These are phyloP conservation scores for Petunia hybrid DNA, from an alignment of 305 asterid species.

Conservation along the genomic window DNA sequence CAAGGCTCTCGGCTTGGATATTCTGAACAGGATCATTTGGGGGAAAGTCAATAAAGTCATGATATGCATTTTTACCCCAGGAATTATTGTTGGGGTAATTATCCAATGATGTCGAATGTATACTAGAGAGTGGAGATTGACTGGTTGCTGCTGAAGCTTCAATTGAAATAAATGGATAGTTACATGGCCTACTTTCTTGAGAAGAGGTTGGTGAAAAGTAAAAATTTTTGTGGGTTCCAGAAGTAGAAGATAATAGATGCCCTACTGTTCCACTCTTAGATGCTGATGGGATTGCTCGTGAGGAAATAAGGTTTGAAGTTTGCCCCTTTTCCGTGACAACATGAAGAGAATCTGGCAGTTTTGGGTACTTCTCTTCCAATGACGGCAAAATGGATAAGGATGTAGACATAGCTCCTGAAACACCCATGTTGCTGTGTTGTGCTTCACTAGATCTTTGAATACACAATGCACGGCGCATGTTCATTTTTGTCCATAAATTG, in stretches of 20 bases:
- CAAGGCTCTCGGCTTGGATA: slow-evolving; percentile 52
- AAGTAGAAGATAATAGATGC: slow-evolving; percentile 57
- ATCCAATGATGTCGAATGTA: slow-evolving; percentile 46
- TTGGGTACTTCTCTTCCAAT: slow-evolving; percentile 54
- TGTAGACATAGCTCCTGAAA: slow-evolving; percentile 59
- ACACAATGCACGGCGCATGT: slow-evolving; percentile 49
- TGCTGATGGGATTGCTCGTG: slow-evolving; percentile 36
- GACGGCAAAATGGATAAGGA: slow-evolving; percentile 54
- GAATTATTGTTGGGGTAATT: slow-evolving; percentile 42
- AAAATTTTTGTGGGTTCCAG: slow-evolving; percentile 39
- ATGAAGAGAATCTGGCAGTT: slow-evolving; percentile 44
- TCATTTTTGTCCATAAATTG: slow-evolving; percentile 50
- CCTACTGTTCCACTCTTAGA: slow-evolving; percentile 40
- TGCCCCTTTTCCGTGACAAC: slow-evolving; percentile 38
- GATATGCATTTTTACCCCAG: slow-evolving; percentile 54
- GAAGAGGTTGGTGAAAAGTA: slow-evolving; percentile 45
- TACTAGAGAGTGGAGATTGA: slow-evolving; percentile 44
- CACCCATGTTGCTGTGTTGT: slow-evolving; percentile 51
- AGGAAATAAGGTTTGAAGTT: slow-evolving; percentile 33
- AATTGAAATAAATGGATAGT: slow-evolving; percentile 46
- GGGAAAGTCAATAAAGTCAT: slow-evolving; percentile 55
- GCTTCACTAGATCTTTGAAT: slow-evolving; percentile 48
- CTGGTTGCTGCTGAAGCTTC: slow-evolving; percentile 42
- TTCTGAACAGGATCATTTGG: slow-evolving; percentile 44
- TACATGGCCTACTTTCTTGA: slow-evolving; percentile 39